Conservation (phyloP, 495 filamentous ascomycete species). For the Thermothielavioides terrestris region DNA sequence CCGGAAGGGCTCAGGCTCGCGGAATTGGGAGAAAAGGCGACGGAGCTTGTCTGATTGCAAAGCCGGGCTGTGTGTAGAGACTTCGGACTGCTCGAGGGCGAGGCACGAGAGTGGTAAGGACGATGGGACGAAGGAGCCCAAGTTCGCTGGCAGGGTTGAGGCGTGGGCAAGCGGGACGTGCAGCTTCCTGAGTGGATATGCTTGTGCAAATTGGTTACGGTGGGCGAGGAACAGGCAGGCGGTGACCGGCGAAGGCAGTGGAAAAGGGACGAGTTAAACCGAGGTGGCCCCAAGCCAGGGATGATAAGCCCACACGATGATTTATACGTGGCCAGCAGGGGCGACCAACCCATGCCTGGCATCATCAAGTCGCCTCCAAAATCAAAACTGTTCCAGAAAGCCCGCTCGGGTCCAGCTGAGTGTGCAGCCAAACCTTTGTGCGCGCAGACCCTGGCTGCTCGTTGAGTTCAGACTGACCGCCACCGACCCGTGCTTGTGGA, state of each 20-base stretch:
- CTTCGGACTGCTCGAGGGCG: background rate
- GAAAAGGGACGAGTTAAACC: slow-evolving; percentile 2
- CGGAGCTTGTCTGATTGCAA: background rate
- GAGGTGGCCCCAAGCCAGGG: slow-evolving; percentile 3
- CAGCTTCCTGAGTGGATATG: slow-evolving; percentile 15
- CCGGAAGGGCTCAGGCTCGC: background rate
- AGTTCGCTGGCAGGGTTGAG: slow-evolving; percentile 5
- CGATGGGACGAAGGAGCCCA: slow-evolving; percentile 4
- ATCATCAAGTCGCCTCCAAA: background rate
- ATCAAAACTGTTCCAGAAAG: background rate
- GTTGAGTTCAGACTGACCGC: slow-evolving; percentile 1
- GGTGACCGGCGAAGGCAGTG: slow-evolving; percentile 3
- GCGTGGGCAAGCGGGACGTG: slow-evolving; percentile 8
- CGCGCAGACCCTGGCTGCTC: background rate
- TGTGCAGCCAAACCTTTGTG: background rate
- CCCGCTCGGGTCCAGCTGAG: too few species aligned
- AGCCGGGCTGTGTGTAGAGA: background rate
- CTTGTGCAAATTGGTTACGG: slow-evolving; percentile 11
- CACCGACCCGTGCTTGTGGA: background rate
- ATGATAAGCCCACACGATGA: background rate
- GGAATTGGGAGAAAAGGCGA: background rate
- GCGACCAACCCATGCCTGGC: background rate
- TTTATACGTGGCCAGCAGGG: slow-evolving; percentile 12
- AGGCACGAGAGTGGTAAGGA: background rate
- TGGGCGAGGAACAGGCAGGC: slow-evolving; percentile 12